Evolutionary conservation across 1,139 yeast genomes (phyloP).

Genomic region (Tardiomyces blankii): DNA sequence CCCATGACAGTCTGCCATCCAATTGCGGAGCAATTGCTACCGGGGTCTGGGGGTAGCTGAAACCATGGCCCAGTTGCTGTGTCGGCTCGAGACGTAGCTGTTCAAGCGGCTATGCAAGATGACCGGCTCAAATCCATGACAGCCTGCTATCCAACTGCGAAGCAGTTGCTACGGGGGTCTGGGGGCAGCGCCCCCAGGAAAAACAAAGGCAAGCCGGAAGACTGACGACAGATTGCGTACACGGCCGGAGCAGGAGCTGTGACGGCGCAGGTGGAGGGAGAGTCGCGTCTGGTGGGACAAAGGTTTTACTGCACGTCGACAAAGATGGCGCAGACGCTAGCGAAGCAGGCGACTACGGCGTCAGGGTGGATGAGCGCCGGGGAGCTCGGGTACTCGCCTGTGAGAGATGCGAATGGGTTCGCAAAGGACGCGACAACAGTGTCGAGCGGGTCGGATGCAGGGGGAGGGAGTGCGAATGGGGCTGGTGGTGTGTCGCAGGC

Average conservation of each 20-base stretch:
- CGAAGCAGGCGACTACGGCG: neutral
- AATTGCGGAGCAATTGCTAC: too few species aligned
- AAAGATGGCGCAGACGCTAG: neutral
- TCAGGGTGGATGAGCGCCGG: neutral
- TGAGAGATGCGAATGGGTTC: neutral
- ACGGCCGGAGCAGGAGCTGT: constrained; percentile 64
- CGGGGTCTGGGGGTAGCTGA: too few species aligned
- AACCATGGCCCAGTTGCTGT: too few species aligned
- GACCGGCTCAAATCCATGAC: too few species aligned
- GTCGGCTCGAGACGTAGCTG: too few species aligned
- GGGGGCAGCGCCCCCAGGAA: too few species aligned
- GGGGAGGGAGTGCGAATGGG: neutral
- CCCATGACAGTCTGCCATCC: too few species aligned
- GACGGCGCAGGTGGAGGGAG: constrained; percentile 24
- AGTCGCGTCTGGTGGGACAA: neutral
- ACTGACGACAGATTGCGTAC: constrained; percentile 33
- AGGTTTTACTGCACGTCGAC: neutral
- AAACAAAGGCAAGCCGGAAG: too few species aligned
- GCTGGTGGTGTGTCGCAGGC: neutral
- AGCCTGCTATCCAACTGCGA: too few species aligned
- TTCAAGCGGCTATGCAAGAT: too few species aligned
- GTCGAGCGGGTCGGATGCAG: neutral
- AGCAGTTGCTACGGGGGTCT: too few species aligned
- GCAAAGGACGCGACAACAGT: neutral
- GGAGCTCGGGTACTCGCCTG: neutral